Base-by-base conservation (phyloP, 2,329 filamentous ascomycete species). In the Cercospora sp. region DNA sequence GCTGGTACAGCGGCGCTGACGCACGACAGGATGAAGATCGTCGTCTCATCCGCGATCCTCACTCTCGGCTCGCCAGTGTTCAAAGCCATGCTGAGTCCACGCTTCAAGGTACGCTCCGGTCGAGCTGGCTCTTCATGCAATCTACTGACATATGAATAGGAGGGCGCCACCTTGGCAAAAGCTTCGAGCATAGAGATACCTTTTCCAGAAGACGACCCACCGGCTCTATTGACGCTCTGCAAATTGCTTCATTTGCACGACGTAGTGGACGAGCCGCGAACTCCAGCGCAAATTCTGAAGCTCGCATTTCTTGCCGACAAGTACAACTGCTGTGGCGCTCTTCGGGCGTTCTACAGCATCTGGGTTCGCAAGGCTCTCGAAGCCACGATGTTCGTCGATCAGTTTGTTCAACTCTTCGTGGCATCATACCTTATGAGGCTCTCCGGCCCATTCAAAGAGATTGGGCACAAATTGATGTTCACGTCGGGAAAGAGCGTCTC, bases 41-140 rank as follows among this genome's bases (percentile, higher is more conserved):
- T 48, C 42, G 68, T 67, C 28, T 59, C 45, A 5, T 58, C 69
- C 31, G 60, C 62, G 16, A 8, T 66, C 9, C 66, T 71, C 62
- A 61, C 40, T 9, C 53, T 66, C 4, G 51, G 48, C n/a, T 73
- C 71, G 2, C n/a, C 57, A 2, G 66, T 69, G 23, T 70, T 73
- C 66, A 65, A 64, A 23, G 64, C 60, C 4, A 65, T 73, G 64
- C 63, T 73, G 45, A 40, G 28, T 5, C 48, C 63, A 2, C n/a
- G 40, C 0, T 68, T 69, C 64, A 64, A 63, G 31, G 60, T 31
- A 9, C 5, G 57, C 3, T 3, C n/a, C 30, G 26, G 8, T 1
- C 1, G 13, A 2, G 16, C 18, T 33, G 23, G 28, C 28, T 7
- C 28, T 28, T 28, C 28, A 28, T 28, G 28, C 28, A 28, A 5